Evolutionary conservation across 257 asterid species (phyloP), one percentile per base, ranked within the genome.

Genomic region (Striga asiatica): DNA sequence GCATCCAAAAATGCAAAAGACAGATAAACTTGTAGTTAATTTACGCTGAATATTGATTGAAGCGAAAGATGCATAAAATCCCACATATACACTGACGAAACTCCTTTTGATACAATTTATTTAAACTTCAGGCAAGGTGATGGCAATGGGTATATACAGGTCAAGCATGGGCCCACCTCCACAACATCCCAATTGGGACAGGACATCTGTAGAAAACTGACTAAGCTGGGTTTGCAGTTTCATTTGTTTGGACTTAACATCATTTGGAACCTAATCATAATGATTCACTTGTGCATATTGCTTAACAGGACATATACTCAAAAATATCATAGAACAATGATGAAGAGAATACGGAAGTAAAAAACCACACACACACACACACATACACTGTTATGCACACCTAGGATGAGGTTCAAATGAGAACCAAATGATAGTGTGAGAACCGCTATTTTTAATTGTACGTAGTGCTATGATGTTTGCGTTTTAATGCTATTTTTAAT

Each of bases 361-460:
- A 42, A 14, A n/a, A n/a, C n/a, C n/a, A n/a, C n/a, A n/a, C n/a
- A n/a, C n/a, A n/a, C n/a, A n/a, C n/a, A n/a, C n/a, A n/a, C n/a
- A n/a, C n/a, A n/a, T n/a, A n/a, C 7, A 31, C 22, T 34, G 21
- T 35, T 6, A 47, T 43, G 54, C 61, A 55, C 74, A 88, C 98
- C 89, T 77, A n/a, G n/a, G n/a, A n/a, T n/a, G n/a, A n/a, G n/a
- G n/a, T n/a, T n/a, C n/a, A n/a, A n/a, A n/a, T n/a, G n/a, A n/a
- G n/a, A n/a, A n/a, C n/a, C n/a, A n/a, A n/a, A n/a, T n/a, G n/a
- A n/a, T n/a, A n/a, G n/a, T n/a, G n/a, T n/a, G n/a, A n/a, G n/a
- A n/a, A n/a, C n/a, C n/a, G n/a, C n/a, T n/a, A n/a, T n/a, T n/a
- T n/a, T n/a, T n/a, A n/a, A n/a, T n/a, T n/a, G n/a, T n/a, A n/a